phyloP scores from a whole-genome alignment of 2,329 filamentous ascomycete genomes.

The Trichoderma sp. region DNA sequence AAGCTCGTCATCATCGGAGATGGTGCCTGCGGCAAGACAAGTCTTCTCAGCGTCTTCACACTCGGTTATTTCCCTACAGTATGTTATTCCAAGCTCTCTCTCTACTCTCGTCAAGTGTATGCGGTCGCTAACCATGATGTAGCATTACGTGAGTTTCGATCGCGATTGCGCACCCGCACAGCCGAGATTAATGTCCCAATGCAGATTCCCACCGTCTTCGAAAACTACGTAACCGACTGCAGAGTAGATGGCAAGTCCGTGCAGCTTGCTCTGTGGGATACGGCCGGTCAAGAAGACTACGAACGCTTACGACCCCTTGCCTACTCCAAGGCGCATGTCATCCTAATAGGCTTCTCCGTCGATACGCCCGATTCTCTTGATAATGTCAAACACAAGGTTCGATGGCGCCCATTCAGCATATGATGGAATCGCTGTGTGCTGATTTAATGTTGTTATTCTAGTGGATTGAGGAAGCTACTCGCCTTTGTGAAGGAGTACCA shows the following conservation, averaged over 20 bases:
- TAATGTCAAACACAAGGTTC: slow-evolving; percentile 95
- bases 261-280: slow-evolving; percentile 97
- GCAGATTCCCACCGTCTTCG: slow-evolving; percentile 91
- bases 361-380: slow-evolving; percentile 95
- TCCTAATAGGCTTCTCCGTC: slow-evolving; percentile 92
- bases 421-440: not conserved
- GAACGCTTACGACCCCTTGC: slow-evolving; percentile 91
- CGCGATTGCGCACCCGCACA: slow-evolving; percentile 5
- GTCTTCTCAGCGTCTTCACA: slow-evolving; percentile 95
- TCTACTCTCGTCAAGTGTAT: slow-evolving; percentile 9
- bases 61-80: slow-evolving; percentile 97
- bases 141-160: slow-evolving; percentile 59
- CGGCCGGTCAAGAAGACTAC: slow-evolving; percentile 98
- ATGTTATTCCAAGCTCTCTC: slow-evolving; percentile 44
- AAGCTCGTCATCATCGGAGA: slow-evolving; percentile 97
- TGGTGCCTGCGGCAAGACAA: slow-evolving; percentile 97
- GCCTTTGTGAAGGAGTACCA: slow-evolving; percentile 86
- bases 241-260: slow-evolving; percentile 98
- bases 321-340: slow-evolving; percentile 96
- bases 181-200: slow-evolving; percentile 28
- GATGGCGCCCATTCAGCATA: not conserved
- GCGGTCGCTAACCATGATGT: slow-evolving; percentile 32
- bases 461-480: slow-evolving; percentile 96
- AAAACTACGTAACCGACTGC: slow-evolving; percentile 99
- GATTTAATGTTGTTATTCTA: slow-evolving; percentile 38